These are phyloP conservation scores for Cordyceps cicadae DNA, from an alignment of 2,329 filamentous ascomycete genomes.

Conservation along the genomic window DNA sequence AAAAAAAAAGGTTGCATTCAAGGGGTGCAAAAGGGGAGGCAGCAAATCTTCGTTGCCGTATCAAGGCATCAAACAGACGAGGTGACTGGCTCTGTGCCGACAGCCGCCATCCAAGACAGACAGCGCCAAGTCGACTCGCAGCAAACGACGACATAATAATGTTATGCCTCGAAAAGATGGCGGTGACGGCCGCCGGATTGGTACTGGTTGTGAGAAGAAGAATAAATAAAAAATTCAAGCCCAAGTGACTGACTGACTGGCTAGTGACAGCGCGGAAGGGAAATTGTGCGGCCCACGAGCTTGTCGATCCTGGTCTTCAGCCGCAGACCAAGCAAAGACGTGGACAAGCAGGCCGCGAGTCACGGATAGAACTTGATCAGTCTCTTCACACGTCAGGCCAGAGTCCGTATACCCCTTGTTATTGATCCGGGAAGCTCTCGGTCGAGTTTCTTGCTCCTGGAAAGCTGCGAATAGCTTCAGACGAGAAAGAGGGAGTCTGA, in stretches of 20 bases:
- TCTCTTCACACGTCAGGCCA: background rate
- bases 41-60: no score
- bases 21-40: background rate
- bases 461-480: background rate
- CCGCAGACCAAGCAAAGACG: background rate
- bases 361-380: background rate
- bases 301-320: constrained; percentile 9
- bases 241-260: background rate
- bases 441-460: background rate
- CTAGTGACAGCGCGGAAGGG: background rate
- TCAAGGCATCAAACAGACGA: background rate
- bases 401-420: no score
- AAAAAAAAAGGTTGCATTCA: background rate
- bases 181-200: background rate
- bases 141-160: background rate
- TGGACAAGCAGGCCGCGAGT: background rate
- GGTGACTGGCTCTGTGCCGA: background rate
- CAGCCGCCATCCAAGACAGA: background rate
- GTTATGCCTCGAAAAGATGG: background rate
- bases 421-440: background rate
- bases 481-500: background rate
- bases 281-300: constrained; percentile 5
- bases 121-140: background rate
- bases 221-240: background rate
- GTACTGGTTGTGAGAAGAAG: background rate